Percentiles rank a stretch among this genome's conserved stretches.
Conservation (phyloP, 2,329 filamentous ascomycete species). For the Colletotrichum tanaceti region DNA sequence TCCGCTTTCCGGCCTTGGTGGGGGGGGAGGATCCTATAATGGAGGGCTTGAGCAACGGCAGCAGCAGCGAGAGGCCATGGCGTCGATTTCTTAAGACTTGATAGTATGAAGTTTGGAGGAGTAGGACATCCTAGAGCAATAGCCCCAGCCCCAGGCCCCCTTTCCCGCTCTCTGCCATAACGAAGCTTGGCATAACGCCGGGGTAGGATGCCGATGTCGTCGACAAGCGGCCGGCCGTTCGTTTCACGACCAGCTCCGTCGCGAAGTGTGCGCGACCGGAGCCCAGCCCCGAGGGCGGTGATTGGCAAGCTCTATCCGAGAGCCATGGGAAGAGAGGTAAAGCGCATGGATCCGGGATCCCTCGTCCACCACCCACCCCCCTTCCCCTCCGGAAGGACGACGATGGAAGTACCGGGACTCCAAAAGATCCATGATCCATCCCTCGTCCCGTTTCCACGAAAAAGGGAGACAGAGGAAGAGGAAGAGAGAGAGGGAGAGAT, state of each 20-base stretch:
- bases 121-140: background rate
- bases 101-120: background rate
- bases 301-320: slow-evolving; percentile 13
- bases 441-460: background rate
- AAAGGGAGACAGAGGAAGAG: background rate
- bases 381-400: slow-evolving; percentile 11
- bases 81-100: background rate
- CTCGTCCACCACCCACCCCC: background rate
- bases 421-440: background rate
- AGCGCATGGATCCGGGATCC: slow-evolving; percentile 5
- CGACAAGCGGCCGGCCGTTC: too few species aligned
- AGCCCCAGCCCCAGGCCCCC: background rate
- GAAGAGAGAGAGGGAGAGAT: background rate
- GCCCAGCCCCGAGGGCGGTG: background rate
- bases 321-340: slow-evolving; percentile 4
- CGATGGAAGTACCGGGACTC: slow-evolving; percentile 6
- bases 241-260: background rate
- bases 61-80: background rate
- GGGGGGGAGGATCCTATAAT: background rate
- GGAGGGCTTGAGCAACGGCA: background rate
- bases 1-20: too few species aligned
- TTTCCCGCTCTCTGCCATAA: background rate
- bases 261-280: background rate
- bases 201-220: slow-evolving; percentile 1
- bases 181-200: background rate